Base-by-base conservation (phyloP, 495 filamentous ascomycete genomes). In the Penicillium diatomitis region DNA sequence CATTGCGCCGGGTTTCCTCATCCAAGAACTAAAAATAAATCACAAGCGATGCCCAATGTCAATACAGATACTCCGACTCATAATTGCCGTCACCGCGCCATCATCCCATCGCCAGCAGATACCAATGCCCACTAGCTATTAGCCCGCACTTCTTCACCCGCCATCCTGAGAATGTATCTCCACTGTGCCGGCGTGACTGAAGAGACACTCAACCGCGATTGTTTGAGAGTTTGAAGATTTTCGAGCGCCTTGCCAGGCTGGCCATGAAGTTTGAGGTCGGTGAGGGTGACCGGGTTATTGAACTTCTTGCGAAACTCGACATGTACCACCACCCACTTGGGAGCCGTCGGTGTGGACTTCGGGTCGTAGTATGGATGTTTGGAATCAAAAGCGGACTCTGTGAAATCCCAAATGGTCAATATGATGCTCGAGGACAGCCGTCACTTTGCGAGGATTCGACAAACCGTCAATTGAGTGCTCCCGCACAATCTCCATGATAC, bases 401-500 rank as follows among this genome's bases (percentile, higher is more conserved):
- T 11, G 2, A 11, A 27, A 6, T 34, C 27, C 28, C 1, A 33
- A 32, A 4, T 30, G 37, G 11, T 6, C 6, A 20, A 46, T 20
- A 20, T 20, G 20, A 20, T 20, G 20, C 20, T 20, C 20, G 20
- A 20, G 2, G 20, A 20, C 20, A 20, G 20, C 20, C 20, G 20
- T 20, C 20, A 20, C 20, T 20, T 20, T 20, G 20, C 20, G 20
- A 20, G 20, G 20, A 20, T 20, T 20, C 20, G 20, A 20, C 20
- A 20, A 74, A 88, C 87, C 71, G 58, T 98, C 92, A 5, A 81
- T 71, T 2, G 83, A 81, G 55, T 88, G 82, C 65, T 94, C 88
- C 51, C 79, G 67, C 3, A 94, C 88, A 60, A 98, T 85, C 65
- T 95, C 86, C 87, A 96, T 94, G 6, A 85, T 79, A n/a, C 92